Conservation (phyloP, 2,329 filamentous ascomycete species). For the Trichoderma sp. region DNA sequence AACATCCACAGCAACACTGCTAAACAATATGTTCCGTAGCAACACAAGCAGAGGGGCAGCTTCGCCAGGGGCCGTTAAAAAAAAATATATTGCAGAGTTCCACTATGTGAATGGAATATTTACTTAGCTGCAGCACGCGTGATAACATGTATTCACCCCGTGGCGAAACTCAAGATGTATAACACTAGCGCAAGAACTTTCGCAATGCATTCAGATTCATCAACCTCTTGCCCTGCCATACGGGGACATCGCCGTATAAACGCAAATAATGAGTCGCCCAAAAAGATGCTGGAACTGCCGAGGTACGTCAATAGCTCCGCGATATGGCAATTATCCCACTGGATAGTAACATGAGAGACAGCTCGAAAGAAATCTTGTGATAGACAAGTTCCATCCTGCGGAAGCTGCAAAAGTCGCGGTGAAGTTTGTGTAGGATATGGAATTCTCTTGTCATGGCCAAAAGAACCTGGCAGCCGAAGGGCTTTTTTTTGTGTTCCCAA, state of each 20-base stretch:
- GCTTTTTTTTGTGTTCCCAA: not conserved
- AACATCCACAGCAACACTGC: not conserved
- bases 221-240: not conserved
- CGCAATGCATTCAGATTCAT: not conserved
- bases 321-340: not conserved
- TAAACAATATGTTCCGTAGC: not conserved
- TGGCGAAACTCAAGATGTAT: not conserved
- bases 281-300: not conserved
- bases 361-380: not conserved
- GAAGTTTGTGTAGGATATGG: not conserved
- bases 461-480: not conserved
- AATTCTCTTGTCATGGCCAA: not conserved
- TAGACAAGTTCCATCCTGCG: constrained; percentile 6
- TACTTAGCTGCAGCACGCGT: not conserved
- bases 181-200: not conserved
- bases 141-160: not conserved
- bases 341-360: not conserved
- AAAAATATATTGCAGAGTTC: not conserved
- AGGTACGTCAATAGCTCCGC: not conserved
- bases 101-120: not conserved
- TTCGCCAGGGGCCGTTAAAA: not conserved
- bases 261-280: not conserved
- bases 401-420: not conserved
- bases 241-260: not conserved
- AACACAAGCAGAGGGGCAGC: not conserved